phyloP scores from a whole-genome alignment of 345 rosid genomes.

The Salix arbutifolia region DNA sequence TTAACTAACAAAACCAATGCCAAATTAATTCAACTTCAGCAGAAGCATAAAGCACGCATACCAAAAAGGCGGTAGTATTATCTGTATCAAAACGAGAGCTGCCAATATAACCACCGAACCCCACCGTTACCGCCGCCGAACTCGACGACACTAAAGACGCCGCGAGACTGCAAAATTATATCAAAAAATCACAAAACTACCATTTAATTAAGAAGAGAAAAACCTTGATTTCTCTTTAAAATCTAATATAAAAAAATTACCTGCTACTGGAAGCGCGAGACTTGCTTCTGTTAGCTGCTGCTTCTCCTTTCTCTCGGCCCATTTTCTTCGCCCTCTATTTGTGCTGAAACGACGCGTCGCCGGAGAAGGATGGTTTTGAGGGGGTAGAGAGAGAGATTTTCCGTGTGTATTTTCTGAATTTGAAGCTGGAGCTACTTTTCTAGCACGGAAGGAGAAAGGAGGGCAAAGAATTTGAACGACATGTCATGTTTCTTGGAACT shows the following conservation, averaged over 20 bases:
- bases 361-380: not conserved
- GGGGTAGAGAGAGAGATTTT: not conserved
- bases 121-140: not conserved
- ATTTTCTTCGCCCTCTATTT: not conserved
- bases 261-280: not conserved
- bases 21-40: not conserved
- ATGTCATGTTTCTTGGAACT: not conserved
- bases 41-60: not conserved
- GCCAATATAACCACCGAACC: not conserved
- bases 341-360: not conserved
- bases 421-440: not conserved
- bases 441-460: not conserved
- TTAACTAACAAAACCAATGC: not conserved
- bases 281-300: not conserved
- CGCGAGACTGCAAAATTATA: not conserved
- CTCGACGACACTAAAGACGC: not conserved
- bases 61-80: not conserved
- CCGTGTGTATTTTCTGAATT: not conserved
- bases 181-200: not conserved
- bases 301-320: not conserved
- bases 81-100: not conserved
- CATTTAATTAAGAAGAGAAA: too few species aligned
- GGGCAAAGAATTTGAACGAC: not conserved
- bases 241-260: not conserved
- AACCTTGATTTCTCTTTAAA: not conserved